Base-by-base conservation (phyloP, 148 eudicot species). In the Dysphania ambrosioides region DNA sequence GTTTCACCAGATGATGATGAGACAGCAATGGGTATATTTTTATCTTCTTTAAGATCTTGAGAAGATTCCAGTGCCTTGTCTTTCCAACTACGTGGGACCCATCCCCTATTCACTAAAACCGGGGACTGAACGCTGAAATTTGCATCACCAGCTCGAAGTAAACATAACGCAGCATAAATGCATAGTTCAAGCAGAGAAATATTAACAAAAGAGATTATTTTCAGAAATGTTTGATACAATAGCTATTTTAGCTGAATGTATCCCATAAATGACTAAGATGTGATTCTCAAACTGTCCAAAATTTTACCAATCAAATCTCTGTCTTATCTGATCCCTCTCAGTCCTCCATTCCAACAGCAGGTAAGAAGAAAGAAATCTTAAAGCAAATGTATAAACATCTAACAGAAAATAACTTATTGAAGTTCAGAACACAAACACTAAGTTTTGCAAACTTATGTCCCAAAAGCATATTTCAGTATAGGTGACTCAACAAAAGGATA, bases 21-120 rank as follows among this genome's bases (percentile, higher is more conserved):
- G 65, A 86, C 62, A 44, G 89, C 24, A 29, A 79, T 59, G 42
- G 79, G 66, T 64, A 42, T 56, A 78, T 56, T 73, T 56, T 72
- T 63, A 24, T 71, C 61, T 7, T 66, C 80, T 73, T 79, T 75
- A 55, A 75, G 83, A 79, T 83, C 79, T 69, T 79, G 79, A 65
- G 74, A 58, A 75, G 60, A 81, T 68, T 84, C 78, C 15, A 77
- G 42, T 55, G 82, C 82, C 82, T 89, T 89, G 81, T 95, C 99
- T 81, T 91, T 86, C 97, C 96, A 95, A 77, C 89, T 85, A 70
- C 96, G 91, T 19, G 99, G 99, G 71, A 92, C 97, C 99, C 99
- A 95, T 78, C 99, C 99, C 74, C 94, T 92, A 78, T 95, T 95
- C 56, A 95, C 99, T 53, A 95, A 83, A 75, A 95, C 79, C 30